A percentile compares a stretch with the other conserved stretches of the same genome.
phyloP scores from a whole-genome alignment of 225 moss, liverwort and hornwort genomes.

The Lunularia cruciata region DNA sequence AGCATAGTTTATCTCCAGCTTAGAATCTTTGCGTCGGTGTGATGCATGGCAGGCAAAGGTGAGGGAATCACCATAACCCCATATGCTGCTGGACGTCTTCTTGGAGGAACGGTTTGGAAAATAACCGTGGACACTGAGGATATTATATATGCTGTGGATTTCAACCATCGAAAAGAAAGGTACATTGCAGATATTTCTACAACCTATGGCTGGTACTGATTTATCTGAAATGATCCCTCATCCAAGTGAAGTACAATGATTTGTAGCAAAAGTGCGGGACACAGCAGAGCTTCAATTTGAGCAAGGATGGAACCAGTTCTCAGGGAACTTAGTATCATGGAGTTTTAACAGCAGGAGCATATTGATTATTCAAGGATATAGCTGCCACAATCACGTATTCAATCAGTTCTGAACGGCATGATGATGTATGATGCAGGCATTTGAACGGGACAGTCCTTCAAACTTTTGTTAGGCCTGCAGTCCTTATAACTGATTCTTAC shows the following conservation, averaged over 20 bases:
- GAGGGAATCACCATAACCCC: conserved; percentile 98
- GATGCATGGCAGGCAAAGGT: conserved; percentile 92
- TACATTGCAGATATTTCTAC: too few relatives aligned
- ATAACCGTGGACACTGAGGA: conserved; percentile 95
- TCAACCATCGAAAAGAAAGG: conserved; percentile 98
- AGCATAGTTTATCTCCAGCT: too few relatives aligned
- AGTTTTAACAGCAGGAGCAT: not conserved
- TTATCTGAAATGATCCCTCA: not conserved
- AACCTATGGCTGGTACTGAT: not conserved
- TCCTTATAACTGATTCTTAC: conserved; percentile 92
- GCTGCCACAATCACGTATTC: not conserved
- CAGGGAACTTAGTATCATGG: not conserved
- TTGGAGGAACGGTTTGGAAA: conserved; percentile 98
- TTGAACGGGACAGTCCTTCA: conserved; percentile 92
- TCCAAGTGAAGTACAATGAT: too few relatives aligned
- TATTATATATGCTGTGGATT: conserved; percentile 96
- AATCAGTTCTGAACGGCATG: not conserved
- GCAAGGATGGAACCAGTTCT: not conserved
- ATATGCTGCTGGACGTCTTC: conserved; percentile 88
- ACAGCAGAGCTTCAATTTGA: too few relatives aligned
- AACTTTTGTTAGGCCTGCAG: conserved; percentile 87
- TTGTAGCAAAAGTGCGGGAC: too few relatives aligned
- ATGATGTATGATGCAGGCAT: conserved; percentile 56
- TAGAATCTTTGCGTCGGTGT: too few relatives aligned
- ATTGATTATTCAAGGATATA: too few relatives aligned